phyloP scores from a whole-genome alignment of 1,284 basidiomycete species.

The Leccinum pachyderme region DNA sequence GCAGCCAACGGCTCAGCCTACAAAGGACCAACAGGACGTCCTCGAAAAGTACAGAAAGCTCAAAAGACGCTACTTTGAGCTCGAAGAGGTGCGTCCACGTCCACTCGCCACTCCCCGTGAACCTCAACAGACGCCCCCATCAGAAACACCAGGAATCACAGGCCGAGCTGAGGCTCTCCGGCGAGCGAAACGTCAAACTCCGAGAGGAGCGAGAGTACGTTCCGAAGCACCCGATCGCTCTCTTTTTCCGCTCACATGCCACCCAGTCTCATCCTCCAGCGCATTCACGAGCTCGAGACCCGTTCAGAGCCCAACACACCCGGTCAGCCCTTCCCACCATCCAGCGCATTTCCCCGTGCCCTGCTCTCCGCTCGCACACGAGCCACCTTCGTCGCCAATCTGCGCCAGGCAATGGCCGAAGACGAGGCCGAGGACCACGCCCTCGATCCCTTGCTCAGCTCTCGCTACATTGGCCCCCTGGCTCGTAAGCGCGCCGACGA shows the following conservation, averaged over 20 bases:
- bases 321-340: conserved; percentile 24
- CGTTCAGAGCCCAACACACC: conserved; percentile 25
- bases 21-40: conserved; percentile 44
- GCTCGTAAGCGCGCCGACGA: conserved; percentile 47
- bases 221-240: conserved; percentile 7
- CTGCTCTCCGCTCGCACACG: conserved; percentile 39
- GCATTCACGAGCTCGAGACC: conserved; percentile 57
- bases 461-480: conserved; percentile 45
- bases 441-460: conserved; percentile 44
- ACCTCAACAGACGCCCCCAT: conserved; percentile 16
- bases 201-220: conserved; percentile 59
- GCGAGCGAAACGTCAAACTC: conserved; percentile 58
- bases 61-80: conserved; percentile 60
- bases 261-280: conserved; percentile 51
- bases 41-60: conserved; percentile 60
- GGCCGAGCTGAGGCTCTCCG: conserved; percentile 51
- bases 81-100: conserved; percentile 55
- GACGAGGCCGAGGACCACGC: conserved; percentile 46
- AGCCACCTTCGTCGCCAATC: conserved; percentile 41
- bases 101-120: conserved; percentile 9
- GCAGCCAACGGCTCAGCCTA: conserved; percentile 26
- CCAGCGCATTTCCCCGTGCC: conserved; percentile 48
- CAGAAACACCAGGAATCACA: conserved; percentile 58
- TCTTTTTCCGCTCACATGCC: conserved; percentile 3
- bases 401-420: conserved; percentile 48